Base-by-base conservation (phyloP, 2,329 filamentous ascomycete species). In the Coniochaeta ligniaria region DNA sequence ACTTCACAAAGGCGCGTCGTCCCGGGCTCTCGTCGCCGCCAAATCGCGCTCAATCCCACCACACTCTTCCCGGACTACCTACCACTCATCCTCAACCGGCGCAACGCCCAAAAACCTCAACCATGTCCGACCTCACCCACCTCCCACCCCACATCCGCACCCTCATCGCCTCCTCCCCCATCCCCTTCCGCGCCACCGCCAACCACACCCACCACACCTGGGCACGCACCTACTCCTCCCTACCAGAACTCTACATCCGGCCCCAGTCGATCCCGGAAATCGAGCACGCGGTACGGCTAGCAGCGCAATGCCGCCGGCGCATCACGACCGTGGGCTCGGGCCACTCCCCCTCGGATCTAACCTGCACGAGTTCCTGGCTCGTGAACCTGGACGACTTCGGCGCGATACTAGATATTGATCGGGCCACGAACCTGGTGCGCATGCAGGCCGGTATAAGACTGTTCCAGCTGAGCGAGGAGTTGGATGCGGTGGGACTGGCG, bases 281-380 rank as follows among this genome's bases (percentile, higher is more conserved):
- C 65, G 89, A 94, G 73, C 93, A 96, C 73, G 80, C 90, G 58
- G 84, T 97, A 63, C 87, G 82, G 47, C 83, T 97, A 24, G 95
- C 95, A 6, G 88, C 90, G 62, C 83, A 81, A 75, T 95, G 90
- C 74, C 86, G 92, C 47, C 87, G 91, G 55, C 88, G 92, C 62
- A 78, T 99, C 62, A 89, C 93, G 38, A 90, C 90, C 6, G 89
- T 93, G n/a, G 94, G 95, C 62, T 94, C 90, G 68, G 92, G 88
- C 60, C 94, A 99, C 78, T 97, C 93, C 60, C 95, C 94, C 8
- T 96, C 90, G 65, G 89, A 94, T 70, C 78, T 99, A 50, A 98
- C 94, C 5, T 96, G 92, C 75, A 96, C 93, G 6, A 95, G 91
- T 17, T 91, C 90, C 64, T 98, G 95, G 95, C 87, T 97, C 71